Evolutionary conservation across 352 stramenopile genomes (phyloP), one percentile per base, ranked within the genome.

Genomic region (Phytophthora lateralis): DNA sequence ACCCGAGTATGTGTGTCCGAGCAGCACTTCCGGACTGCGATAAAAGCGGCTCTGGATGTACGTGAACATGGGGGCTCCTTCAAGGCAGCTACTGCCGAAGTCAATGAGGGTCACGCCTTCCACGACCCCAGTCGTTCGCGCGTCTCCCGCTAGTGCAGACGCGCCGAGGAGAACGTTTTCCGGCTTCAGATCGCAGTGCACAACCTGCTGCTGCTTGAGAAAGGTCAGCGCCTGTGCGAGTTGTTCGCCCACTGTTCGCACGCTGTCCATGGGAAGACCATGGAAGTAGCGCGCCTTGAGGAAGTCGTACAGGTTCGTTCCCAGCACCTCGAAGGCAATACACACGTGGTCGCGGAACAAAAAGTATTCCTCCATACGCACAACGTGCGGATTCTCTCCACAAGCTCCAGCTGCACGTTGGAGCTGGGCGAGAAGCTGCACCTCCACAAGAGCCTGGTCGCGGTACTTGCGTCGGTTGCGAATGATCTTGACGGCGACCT

Each of bases 31-130:
- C 7, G 97, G 97, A n/a, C 88, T 96, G 20, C 97, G 88, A 75
- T 99, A 99, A 72, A 99, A 99, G 4, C 97, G 84, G 20, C 88
- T 98, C 65, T 99, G 97, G 59, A 99, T 98, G 81, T 99, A 99
- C 26, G 93, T 96, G 66, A 98, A 97, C 60, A 97, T 84, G 0
- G 90, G 89, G 44, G 93, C 89, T 51, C 91, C 81, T 38, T 88
- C 89, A 12, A 95, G 72, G 80, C 96, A 99, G 32, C 91, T 98
- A 38, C 89, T 98, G 26, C 97, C 97, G 81, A 99, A 99, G 76
- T 99, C 98, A 61, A 99, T 99, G 6, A 99, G 76, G 30, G 72
- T 86, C 42, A 91, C 69, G 8, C 72, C 64, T 6, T 62, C 44
- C 35, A 69, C 56, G 8, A 53, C 29, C 27, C 43, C 64, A 20